phyloP scores from a whole-genome alignment of 2,329 filamentous ascomycete genomes.

The Fusarium solani-melongenae region DNA sequence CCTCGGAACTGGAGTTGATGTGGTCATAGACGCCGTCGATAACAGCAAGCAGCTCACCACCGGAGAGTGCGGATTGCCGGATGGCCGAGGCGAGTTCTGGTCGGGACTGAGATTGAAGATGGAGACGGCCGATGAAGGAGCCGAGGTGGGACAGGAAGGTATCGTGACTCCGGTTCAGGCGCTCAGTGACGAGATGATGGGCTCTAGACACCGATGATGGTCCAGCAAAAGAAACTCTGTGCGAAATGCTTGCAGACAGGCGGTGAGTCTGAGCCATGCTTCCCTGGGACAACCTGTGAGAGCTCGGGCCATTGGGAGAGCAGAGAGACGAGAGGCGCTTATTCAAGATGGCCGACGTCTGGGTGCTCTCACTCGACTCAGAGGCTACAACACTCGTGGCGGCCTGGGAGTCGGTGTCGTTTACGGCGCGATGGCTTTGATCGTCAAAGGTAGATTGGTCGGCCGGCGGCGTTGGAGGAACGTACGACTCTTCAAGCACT shows the following conservation, averaged over 20 bases:
- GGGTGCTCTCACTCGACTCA: conserved; percentile 51
- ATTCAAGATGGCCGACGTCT: conserved; percentile 51
- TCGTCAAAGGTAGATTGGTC: conserved; percentile 64
- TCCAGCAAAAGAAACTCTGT: conserved; percentile 81
- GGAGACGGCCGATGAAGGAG: conserved; percentile 89
- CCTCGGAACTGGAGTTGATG: conserved; percentile 74
- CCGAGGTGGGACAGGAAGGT: conserved; percentile 90
- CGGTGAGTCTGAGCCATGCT: conserved; percentile 55
- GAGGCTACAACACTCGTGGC: conserved; percentile 49
- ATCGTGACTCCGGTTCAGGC: conserved; percentile 83
- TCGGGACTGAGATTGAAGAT: conserved; percentile 91
- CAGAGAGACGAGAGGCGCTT: conserved; percentile 61
- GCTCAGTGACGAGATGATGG: conserved; percentile 84
- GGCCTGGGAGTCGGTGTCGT: conserved; percentile 55
- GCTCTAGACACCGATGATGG: conserved; percentile 71
- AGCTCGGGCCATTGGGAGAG: conserved; percentile 45
- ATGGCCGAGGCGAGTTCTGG: conserved; percentile 85
- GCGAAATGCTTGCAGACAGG: conserved; percentile 68
- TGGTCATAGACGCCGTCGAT: conserved; percentile 86
- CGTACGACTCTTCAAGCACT: conserved; percentile 66
- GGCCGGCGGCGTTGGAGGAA: conserved; percentile 72
- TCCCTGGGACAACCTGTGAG: conserved; percentile 52
- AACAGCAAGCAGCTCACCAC: conserved; percentile 80
- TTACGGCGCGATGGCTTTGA: conserved; percentile 44
- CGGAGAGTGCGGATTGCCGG: conserved; percentile 84